These are phyloP conservation scores for Xylaria telfairii DNA, from an alignment of 495 filamentous ascomycete species.

Conservation along the genomic window DNA sequence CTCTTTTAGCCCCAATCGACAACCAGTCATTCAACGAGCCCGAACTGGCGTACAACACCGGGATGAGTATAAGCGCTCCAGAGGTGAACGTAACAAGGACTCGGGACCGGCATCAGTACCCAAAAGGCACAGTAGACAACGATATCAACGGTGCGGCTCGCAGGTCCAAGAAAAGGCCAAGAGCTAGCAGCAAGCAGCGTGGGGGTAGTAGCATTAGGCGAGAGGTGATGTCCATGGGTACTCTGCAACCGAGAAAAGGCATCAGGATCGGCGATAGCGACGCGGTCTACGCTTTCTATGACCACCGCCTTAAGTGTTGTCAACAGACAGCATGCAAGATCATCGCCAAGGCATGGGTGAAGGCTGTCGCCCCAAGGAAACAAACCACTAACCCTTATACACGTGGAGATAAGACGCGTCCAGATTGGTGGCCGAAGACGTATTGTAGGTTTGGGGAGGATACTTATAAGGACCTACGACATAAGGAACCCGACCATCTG, in stretches of 20 bases:
- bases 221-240: neutral
- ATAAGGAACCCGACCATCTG: constrained; percentile 87
- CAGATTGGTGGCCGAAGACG: constrained; percentile 82
- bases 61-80: neutral
- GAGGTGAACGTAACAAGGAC: neutral
- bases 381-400: constrained; percentile 86
- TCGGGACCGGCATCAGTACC: neutral
- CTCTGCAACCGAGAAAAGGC: constrained; percentile 32
- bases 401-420: constrained; percentile 66
- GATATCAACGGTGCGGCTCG: constrained; percentile 28
- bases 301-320: constrained; percentile 66
- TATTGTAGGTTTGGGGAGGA: constrained; percentile 39
- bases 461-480: constrained; percentile 53
- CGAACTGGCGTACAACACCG: neutral
- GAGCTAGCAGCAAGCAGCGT: constrained; percentile 36
- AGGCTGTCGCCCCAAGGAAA: constrained; percentile 83
- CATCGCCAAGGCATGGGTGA: constrained; percentile 82
- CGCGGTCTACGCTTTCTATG: constrained; percentile 67
- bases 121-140: neutral
- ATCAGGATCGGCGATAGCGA: constrained; percentile 64
- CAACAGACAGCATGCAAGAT: constrained; percentile 78
- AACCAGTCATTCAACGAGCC: neutral
- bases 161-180: constrained; percentile 45
- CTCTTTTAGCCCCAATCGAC: neutral
- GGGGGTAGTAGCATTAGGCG: constrained; percentile 36